Percentiles rank a stretch among this genome's conserved stretches.
These are phyloP conservation scores for Ophiocordyceps polyrhachis-furcata DNA, from an alignment of 2,329 filamentous ascomycete species.

Conservation along the genomic window DNA sequence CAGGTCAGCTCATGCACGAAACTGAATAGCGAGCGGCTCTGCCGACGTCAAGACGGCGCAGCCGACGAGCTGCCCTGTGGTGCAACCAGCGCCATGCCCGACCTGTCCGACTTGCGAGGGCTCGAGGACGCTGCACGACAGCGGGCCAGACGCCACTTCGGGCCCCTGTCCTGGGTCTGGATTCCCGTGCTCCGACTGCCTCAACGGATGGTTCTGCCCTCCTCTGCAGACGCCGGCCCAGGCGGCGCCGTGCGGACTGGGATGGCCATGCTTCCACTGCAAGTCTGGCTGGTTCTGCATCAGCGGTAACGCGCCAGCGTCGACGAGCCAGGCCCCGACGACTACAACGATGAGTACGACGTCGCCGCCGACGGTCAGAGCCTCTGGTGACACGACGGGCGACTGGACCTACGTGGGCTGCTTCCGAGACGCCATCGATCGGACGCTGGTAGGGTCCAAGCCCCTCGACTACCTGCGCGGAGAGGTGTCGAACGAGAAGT, in stretches of 20 bases:
- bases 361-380: neutral
- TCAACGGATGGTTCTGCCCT: conserved; percentile 14
- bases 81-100: conserved; percentile 3
- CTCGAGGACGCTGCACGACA: neutral
- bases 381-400: neutral
- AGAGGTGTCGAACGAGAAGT: conserved; percentile 28
- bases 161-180: conserved; percentile 10
- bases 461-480: conserved; percentile 10
- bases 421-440: conserved; percentile 10
- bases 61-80: neutral
- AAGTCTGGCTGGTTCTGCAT: conserved; percentile 12
- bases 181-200: conserved; percentile 11
- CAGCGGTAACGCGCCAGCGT: conserved; percentile 1
- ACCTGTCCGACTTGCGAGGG: conserved; percentile 6
- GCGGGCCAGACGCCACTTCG: neutral
- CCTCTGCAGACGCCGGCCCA: conserved; percentile 13
- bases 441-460: conserved; percentile 7
- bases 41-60: neutral
- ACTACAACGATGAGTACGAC: neutral
- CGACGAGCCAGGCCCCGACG: neutral
- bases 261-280: conserved; percentile 15
- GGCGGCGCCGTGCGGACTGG: conserved; percentile 10
- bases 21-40: neutral
- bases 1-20: neutral
- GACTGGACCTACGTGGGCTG: conserved; percentile 14